Percentiles rank a stretch among this genome's conserved stretches.
Conservation (phyloP, 768 basidiomycete species). For the Hygrocybe coccinea region DNA sequence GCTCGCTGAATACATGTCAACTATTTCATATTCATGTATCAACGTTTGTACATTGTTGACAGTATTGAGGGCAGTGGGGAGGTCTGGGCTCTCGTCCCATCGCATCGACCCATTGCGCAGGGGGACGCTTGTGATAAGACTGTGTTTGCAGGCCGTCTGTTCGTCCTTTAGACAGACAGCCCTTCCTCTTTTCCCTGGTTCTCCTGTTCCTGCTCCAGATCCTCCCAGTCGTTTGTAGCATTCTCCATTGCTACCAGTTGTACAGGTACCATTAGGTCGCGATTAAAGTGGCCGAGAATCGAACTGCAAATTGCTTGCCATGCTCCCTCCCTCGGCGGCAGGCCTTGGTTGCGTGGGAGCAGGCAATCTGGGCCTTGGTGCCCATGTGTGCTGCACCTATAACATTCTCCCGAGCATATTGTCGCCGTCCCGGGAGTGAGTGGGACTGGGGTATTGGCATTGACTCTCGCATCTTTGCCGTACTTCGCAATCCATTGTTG, state of each 20-base stretch:
- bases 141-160: slow-evolving; percentile 1
- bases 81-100: no score
- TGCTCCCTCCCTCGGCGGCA: not conserved
- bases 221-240: not conserved
- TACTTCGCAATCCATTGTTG: no score
- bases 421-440: no score
- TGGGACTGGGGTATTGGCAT: no score
- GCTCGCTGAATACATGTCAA: no score
- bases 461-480: no score
- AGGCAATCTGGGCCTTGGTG: not conserved
- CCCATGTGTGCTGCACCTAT: not conserved
- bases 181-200: slow-evolving; percentile 22
- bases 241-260: not conserved
- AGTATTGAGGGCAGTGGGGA: no score
- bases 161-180: slow-evolving; percentile 16
- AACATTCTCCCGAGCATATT: not conserved
- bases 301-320: not conserved
- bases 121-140: not conserved
- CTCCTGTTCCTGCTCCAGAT: not conserved
- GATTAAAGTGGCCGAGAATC: not conserved
- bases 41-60: no score
- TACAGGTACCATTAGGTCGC: not conserved
- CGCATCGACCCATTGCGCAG: no score
- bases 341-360: not conserved
- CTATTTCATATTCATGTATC: no score